Conservation (phyloP, 148 eudicot species). For the Arctostaphylos glauca region DNA sequence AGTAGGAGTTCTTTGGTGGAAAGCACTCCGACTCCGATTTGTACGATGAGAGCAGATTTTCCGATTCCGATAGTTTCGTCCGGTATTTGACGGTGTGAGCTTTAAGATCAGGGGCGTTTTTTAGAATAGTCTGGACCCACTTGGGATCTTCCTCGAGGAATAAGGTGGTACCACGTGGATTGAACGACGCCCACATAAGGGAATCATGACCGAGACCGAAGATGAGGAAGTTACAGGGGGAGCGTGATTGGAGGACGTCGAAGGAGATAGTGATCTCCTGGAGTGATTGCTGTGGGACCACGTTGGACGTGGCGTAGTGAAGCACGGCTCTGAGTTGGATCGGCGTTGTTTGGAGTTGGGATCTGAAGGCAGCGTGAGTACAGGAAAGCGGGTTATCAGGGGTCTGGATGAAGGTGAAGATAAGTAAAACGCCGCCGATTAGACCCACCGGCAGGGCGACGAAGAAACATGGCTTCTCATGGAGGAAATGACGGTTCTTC, state of each 20-base stretch:
- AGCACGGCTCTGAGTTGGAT: constrained; percentile 25
- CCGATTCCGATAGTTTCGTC: constrained; percentile 37
- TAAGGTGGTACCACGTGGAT: constrained; percentile 40
- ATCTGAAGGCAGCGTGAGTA: background rate
- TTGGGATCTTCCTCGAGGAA: constrained; percentile 55
- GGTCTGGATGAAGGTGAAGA: background rate
- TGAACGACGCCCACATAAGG: constrained; percentile 50
- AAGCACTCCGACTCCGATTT: constrained; percentile 21
- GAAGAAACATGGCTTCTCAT: background rate
- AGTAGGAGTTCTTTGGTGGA: constrained; percentile 15
- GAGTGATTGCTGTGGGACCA: constrained; percentile 38
- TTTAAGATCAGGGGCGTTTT: constrained; percentile 25
- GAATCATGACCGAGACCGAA: constrained; percentile 57
- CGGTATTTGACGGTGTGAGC: constrained; percentile 39
- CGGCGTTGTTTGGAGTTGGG: background rate
- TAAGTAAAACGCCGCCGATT: background rate
- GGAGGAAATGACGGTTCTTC: constrained; percentile 1
- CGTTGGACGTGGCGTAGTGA: constrained; percentile 44
- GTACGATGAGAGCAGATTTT: constrained; percentile 24
- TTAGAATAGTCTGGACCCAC: constrained; percentile 38
- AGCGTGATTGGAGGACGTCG: constrained; percentile 26
- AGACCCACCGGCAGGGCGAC: background rate
- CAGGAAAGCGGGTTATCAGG: background rate
- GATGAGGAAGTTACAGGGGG: constrained; percentile 47
- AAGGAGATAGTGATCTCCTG: constrained; percentile 35